These are phyloP conservation scores for Daldinia decipiens DNA, from an alignment of 495 filamentous ascomycete genomes.

Conservation along the genomic window DNA sequence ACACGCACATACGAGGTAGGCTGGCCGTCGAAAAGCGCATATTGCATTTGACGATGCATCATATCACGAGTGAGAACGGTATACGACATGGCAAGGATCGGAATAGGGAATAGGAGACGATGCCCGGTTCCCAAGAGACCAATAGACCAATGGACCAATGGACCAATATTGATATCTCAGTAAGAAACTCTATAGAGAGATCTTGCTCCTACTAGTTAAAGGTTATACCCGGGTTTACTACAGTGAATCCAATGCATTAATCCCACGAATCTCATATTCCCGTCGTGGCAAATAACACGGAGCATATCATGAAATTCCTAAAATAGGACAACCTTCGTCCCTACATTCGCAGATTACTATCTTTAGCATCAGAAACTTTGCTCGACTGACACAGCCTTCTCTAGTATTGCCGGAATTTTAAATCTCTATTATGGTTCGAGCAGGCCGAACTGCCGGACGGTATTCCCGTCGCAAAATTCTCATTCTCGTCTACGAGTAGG, in stretches of 20 bases:
- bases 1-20: slow-evolving; percentile 20
- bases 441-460: background rate
- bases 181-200: background rate
- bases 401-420: background rate
- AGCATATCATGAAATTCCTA: background rate
- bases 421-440: background rate
- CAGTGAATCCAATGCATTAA: background rate
- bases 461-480: background rate
- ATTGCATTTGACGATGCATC: slow-evolving; percentile 26
- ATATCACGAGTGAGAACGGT: slow-evolving; percentile 18
- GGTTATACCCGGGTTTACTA: too few species aligned
- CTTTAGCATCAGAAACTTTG: slow-evolving; percentile 15
- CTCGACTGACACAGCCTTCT: slow-evolving; percentile 1
- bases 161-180: background rate
- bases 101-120: slow-evolving; percentile 1
- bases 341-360: background rate
- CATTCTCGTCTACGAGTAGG: background rate
- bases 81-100: slow-evolving; percentile 28
- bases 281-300: background rate
- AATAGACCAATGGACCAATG: too few species aligned
- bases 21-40: slow-evolving; percentile 38
- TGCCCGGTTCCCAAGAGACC: background rate
- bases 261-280: background rate
- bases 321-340: slow-evolving; percentile 7
- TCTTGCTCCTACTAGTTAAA: too few species aligned